A percentile compares a stretch with the other conserved stretches of the same genome.
Evolutionary conservation across 768 basidiomycete genomes (phyloP).

Genomic region (Phanerodontia chrysosporium): DNA sequence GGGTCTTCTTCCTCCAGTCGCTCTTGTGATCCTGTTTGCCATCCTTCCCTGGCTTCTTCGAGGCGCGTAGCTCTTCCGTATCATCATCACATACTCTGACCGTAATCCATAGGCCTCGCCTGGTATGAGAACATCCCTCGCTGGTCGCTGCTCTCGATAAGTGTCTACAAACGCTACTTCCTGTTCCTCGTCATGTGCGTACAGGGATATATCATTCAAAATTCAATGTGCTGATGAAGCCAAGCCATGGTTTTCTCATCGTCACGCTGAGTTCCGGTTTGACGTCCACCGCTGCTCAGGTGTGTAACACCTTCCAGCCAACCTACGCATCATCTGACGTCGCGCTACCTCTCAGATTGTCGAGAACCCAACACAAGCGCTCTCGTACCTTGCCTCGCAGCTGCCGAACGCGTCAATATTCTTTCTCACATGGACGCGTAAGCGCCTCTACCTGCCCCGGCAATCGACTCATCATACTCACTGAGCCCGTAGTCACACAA

Average conservation of each 20-base stretch:
- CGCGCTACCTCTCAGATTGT: slow-evolving; percentile 34
- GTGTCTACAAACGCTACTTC: slow-evolving; percentile 67
- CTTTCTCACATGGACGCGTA: slow-evolving; percentile 59
- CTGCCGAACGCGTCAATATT: slow-evolving; percentile 58
- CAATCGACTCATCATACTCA: background rate
- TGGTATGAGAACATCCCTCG: slow-evolving; percentile 70
- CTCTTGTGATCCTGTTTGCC: slow-evolving; percentile 59
- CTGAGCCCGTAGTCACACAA: slow-evolving; percentile 36
- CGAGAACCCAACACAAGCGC: slow-evolving; percentile 38
- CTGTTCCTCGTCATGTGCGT: slow-evolving; percentile 56
- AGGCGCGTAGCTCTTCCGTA: slow-evolving; percentile 33
- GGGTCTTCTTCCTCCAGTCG: slow-evolving; percentile 61
- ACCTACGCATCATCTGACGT: background rate
- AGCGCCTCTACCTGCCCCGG: slow-evolving; percentile 2
- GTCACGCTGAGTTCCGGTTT: slow-evolving; percentile 62
- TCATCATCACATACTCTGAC: background rate
- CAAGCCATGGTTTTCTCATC: slow-evolving; percentile 69
- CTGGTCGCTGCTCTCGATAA: slow-evolving; percentile 60
- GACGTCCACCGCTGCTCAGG: slow-evolving; percentile 32
- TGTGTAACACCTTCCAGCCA: too few relatives aligned
- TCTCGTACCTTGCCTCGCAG: slow-evolving; percentile 39
- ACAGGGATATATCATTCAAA: background rate
- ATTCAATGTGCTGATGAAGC: too few relatives aligned
- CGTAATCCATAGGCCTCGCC: slow-evolving; percentile 56
- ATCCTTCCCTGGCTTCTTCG: slow-evolving; percentile 55